Evolutionary conservation across 2,329 filamentous ascomycete species (phyloP).

Genomic region (Amauroascus verrucosus): DNA sequence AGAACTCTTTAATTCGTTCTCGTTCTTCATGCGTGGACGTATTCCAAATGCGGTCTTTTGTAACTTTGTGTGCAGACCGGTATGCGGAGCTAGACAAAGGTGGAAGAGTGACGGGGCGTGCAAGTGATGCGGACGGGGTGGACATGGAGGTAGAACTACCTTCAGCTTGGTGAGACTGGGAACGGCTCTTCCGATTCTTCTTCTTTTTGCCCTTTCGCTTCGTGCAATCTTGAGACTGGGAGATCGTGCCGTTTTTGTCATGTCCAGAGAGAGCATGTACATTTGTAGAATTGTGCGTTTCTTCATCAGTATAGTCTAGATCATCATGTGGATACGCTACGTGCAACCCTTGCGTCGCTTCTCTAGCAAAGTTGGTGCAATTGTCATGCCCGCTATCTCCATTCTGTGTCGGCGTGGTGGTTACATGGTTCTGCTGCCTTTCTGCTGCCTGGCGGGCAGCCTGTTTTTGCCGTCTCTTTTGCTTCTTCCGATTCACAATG

Average conservation of each 20-base stretch:
- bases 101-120: slow-evolving; percentile 34
- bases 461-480: slow-evolving; percentile 79
- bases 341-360: slow-evolving; percentile 19
- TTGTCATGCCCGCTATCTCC: slow-evolving; percentile 19
- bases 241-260: slow-evolving; percentile 19
- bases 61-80: slow-evolving; percentile 38
- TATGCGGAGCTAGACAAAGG: slow-evolving; percentile 36
- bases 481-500: slow-evolving; percentile 79
- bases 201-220: slow-evolving; percentile 34
- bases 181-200: slow-evolving; percentile 31
- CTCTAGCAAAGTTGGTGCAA: slow-evolving; percentile 21
- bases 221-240: slow-evolving; percentile 16
- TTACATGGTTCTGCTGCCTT: slow-evolving; percentile 31
- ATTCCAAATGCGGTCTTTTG: slow-evolving; percentile 91
- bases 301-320: slow-evolving; percentile 47
- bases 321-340: slow-evolving; percentile 30
- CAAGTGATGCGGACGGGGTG: slow-evolving; percentile 36
- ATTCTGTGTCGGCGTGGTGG: slow-evolving; percentile 26
- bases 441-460: slow-evolving; percentile 59
- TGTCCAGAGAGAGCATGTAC: slow-evolving; percentile 20
- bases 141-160: slow-evolving; percentile 32
- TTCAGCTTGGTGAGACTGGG: slow-evolving; percentile 29
- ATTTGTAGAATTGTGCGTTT: slow-evolving; percentile 30
- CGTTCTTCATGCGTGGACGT: slow-evolving; percentile 89
- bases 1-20: slow-evolving; percentile 96